These are phyloP conservation scores for Inonotus obliquus DNA, from an alignment of 1,284 basidiomycete species.

Conservation along the genomic window DNA sequence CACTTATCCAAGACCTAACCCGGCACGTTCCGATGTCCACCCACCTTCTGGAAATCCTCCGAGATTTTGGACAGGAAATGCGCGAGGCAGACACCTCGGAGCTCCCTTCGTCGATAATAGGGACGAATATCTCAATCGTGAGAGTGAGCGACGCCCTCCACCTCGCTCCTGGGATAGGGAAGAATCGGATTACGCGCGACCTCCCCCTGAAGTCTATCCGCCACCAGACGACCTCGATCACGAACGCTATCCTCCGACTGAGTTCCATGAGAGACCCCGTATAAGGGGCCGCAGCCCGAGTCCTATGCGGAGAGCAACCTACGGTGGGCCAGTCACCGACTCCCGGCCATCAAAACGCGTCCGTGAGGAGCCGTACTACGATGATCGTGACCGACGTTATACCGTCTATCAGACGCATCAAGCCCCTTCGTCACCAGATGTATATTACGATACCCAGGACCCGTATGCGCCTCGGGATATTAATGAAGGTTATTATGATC, in stretches of 20 bases:
- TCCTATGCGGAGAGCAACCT: constrained; percentile 5
- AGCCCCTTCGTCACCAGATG: constrained; percentile 9
- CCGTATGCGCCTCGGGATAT: constrained; percentile 3
- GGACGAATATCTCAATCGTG: constrained; percentile 6
- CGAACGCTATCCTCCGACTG: constrained; percentile 11
- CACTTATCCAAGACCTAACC: constrained; percentile 4
- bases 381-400: constrained; percentile 5
- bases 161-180: constrained; percentile 19
- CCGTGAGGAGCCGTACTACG: constrained; percentile 16
- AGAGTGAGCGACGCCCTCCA: constrained; percentile 8
- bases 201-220: constrained; percentile 11
- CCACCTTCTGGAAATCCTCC: not conserved
- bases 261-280: constrained; percentile 12
- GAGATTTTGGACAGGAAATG: constrained; percentile 11
- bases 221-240: constrained; percentile 6
- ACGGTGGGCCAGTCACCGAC: constrained; percentile 1
- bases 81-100: not conserved
- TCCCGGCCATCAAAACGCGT: constrained; percentile 14
- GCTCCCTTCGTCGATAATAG: not conserved
- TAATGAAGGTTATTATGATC: constrained; percentile 3
- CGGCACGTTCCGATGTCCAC: not conserved
- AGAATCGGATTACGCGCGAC: constrained; percentile 3
- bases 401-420: constrained; percentile 3
- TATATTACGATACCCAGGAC: constrained; percentile 4
- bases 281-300: constrained; percentile 13